These are phyloP conservation scores for Candida freyschussii DNA, from an alignment of 1,139 yeast species.

Conservation along the genomic window DNA sequence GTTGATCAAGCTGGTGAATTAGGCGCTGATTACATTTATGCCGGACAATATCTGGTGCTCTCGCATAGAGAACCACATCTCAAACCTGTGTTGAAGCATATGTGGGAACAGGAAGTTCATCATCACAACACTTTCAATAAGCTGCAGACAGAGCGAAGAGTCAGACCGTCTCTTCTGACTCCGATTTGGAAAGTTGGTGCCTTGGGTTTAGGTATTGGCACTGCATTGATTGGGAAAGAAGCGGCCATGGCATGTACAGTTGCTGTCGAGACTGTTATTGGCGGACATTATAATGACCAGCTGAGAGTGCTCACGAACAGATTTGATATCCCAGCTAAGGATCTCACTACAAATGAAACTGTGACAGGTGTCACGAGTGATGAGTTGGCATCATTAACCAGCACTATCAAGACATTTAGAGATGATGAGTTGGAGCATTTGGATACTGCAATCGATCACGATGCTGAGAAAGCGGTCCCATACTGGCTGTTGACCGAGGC, in stretches of 20 bases:
- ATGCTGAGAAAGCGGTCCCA: slow-evolving; percentile 91
- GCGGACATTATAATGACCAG: slow-evolving; percentile 91
- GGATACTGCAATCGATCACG: slow-evolving; percentile 87
- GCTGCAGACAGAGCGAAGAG: slow-evolving; percentile 71
- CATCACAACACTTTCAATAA: slow-evolving; percentile 83
- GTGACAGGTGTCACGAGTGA: slow-evolving; percentile 34
- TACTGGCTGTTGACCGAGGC: slow-evolving; percentile 83
- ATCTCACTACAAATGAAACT: slow-evolving; percentile 35
- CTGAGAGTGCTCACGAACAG: slow-evolving; percentile 68
- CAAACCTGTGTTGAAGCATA: slow-evolving; percentile 73
- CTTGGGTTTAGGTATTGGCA: slow-evolving; percentile 75
- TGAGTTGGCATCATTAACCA: slow-evolving; percentile 56
- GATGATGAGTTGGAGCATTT: slow-evolving; percentile 96
- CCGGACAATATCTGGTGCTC: slow-evolving; percentile 82
- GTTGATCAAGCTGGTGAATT: slow-evolving; percentile 98
- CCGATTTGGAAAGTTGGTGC: slow-evolving; percentile 96
- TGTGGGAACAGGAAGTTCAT: slow-evolving; percentile 97
- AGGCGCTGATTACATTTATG: slow-evolving; percentile 93
- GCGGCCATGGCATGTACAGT: slow-evolving; percentile 99
- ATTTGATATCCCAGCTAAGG: slow-evolving; percentile 42
- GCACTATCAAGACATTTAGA: slow-evolving; percentile 69
- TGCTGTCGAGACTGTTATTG: slow-evolving; percentile 97
- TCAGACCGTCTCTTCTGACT: slow-evolving; percentile 84
- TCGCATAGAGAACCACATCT: slow-evolving; percentile 66
- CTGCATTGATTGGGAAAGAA: slow-evolving; percentile 84